A percentile compares a stretch with the other conserved stretches of the same genome.
Conservation (phyloP, 495 filamentous ascomycete genomes). For the Penicillium desertorum region DNA sequence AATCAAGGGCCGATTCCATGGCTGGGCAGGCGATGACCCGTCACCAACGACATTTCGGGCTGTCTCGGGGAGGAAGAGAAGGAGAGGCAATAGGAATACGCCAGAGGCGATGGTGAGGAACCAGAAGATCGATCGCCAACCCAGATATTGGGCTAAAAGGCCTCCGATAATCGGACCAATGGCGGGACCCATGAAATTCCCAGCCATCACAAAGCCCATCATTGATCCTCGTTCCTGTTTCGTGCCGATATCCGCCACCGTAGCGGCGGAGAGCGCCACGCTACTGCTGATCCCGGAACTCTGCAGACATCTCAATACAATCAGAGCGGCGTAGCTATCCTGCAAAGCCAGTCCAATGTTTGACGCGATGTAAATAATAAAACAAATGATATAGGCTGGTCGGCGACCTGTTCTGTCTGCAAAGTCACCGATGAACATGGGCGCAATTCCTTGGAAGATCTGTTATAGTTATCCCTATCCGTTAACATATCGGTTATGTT, state of each 20-base stretch:
- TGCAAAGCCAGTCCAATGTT: slow-evolving; percentile 52
- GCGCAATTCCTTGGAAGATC: slow-evolving; percentile 53
- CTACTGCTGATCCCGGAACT: slow-evolving; percentile 50
- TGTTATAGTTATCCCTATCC: slow-evolving; percentile 4
- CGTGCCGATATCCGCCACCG: slow-evolving; percentile 45
- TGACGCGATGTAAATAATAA: slow-evolving; percentile 47
- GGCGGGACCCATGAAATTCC: slow-evolving; percentile 46
- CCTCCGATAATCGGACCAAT: slow-evolving; percentile 66
- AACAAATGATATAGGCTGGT: slow-evolving; percentile 48
- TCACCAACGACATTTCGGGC: slow-evolving; percentile 48
- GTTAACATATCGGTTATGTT: neutral
- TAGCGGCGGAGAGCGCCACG: slow-evolving; percentile 40
- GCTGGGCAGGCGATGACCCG: slow-evolving; percentile 39
- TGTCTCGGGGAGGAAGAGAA: slow-evolving; percentile 47
- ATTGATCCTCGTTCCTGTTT: slow-evolving; percentile 45
- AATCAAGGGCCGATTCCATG: slow-evolving; percentile 38
- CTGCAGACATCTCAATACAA: slow-evolving; percentile 52
- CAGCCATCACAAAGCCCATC: slow-evolving; percentile 39
- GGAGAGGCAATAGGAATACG: slow-evolving; percentile 32
- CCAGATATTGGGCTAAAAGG: slow-evolving; percentile 61
- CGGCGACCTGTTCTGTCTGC: slow-evolving; percentile 50
- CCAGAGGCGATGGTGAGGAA: slow-evolving; percentile 63
- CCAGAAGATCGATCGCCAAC: slow-evolving; percentile 75
- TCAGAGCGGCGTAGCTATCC: slow-evolving; percentile 46
- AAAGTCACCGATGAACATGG: slow-evolving; percentile 49